Percentiles rank a stretch among this genome's conserved stretches.
phyloP scores from a whole-genome alignment of 129 eudicot genomes.

The Saussurea involucrata region DNA sequence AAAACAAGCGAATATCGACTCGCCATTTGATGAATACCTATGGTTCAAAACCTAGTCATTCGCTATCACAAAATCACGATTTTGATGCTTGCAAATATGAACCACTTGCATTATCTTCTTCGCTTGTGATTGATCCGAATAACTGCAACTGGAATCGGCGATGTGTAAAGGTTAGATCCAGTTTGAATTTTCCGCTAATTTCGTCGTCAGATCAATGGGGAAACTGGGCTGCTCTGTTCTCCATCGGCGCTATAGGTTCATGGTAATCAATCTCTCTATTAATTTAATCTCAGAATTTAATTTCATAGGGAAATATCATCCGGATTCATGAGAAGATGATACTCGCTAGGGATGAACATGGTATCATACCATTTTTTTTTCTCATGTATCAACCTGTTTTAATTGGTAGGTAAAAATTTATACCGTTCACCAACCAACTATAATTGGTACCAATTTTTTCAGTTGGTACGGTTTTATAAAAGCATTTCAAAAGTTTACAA shows the following conservation, averaged over 20 bases:
- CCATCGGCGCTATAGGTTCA: slow-evolving; percentile 61
- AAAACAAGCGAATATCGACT: not conserved
- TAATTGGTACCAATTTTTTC: too few relatives aligned
- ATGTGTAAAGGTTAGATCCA: not conserved
- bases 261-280: slow-evolving; percentile 31
- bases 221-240: slow-evolving; percentile 63
- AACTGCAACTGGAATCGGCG: not conserved
- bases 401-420: too few relatives aligned
- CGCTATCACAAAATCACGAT: not conserved
- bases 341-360: not conserved
- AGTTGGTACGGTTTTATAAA: too few relatives aligned
- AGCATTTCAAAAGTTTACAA: too few relatives aligned
- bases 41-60: not conserved
- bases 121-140: not conserved
- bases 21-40: not conserved
- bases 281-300: not conserved
- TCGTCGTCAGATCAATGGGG: slow-evolving; percentile 78
- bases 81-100: not conserved
- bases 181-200: slow-evolving; percentile 39
- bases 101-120: not conserved
- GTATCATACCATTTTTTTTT: too few relatives aligned
- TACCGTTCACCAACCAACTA: too few relatives aligned
- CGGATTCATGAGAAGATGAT: not conserved
- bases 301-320: not conserved
- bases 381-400: too few relatives aligned